Evolutionary conservation across 2,329 filamentous ascomycete genomes (phyloP).

Genomic region (Fusarium camptoceras): DNA sequence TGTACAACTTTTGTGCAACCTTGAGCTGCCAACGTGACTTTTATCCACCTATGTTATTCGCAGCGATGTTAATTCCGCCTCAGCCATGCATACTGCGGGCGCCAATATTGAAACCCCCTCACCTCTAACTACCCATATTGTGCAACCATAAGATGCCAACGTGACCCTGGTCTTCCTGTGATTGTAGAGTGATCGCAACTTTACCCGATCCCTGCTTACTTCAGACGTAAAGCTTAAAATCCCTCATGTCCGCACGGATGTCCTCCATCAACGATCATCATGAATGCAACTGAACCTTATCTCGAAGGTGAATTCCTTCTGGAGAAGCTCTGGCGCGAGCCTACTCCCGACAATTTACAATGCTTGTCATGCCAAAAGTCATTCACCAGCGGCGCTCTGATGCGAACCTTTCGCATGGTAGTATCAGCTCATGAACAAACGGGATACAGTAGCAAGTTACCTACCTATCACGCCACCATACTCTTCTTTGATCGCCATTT

Average conservation of each 20-base stretch:
- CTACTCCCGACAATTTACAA: background rate
- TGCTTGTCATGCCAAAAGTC: background rate
- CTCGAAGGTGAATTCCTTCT: background rate
- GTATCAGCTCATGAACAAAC: too few species aligned
- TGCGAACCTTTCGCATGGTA: background rate
- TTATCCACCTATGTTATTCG: background rate
- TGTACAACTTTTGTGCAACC: background rate
- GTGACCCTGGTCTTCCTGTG: background rate
- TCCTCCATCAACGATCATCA: background rate
- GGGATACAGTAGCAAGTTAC: background rate
- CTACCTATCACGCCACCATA: background rate
- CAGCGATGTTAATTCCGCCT: background rate
- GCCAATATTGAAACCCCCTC: background rate
- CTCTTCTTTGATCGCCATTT: background rate
- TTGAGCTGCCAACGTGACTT: background rate
- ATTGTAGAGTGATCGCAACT: accelerated
- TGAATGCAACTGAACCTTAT: background rate
- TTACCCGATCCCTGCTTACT: background rate
- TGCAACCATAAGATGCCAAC: background rate
- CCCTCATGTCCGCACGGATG: background rate
- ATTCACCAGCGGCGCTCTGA: background rate
- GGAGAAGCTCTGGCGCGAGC: background rate
- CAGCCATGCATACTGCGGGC: background rate
- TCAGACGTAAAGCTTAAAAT: background rate
- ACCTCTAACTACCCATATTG: background rate